A percentile compares a stretch with the other conserved stretches of the same genome.
phyloP scores from a whole-genome alignment of 2,329 filamentous ascomycete species.

The Arthrobotrys iridis region DNA sequence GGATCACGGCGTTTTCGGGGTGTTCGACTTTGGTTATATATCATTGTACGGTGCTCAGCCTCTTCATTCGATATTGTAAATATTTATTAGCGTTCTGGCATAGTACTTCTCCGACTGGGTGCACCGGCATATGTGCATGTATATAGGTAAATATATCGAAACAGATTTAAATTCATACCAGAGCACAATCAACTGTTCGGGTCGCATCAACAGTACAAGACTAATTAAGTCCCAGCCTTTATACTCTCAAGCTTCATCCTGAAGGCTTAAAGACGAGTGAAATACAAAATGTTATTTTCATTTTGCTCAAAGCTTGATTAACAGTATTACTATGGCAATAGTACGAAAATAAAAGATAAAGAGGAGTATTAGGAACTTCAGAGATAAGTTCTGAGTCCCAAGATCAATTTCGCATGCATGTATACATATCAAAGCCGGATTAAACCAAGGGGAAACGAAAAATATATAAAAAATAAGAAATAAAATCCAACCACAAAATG shows the following conservation, averaged over 20 bases:
- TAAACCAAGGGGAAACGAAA: neutral
- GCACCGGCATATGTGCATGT: too few relatives aligned
- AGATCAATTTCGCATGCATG: neutral
- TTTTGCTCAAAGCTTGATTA: too few relatives aligned
- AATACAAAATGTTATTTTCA: too few relatives aligned
- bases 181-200: too few relatives aligned
- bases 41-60: neutral
- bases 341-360: neutral
- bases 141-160: too few relatives aligned
- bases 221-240: too few relatives aligned
- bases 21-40: neutral
- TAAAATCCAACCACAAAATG: conserved; percentile 26
- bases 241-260: too few relatives aligned
- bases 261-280: too few relatives aligned
- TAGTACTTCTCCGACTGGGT: too few relatives aligned
- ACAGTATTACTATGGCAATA: too few relatives aligned
- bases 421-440: neutral
- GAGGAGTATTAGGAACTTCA: neutral
- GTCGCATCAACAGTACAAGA: too few relatives aligned
- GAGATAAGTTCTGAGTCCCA: neutral
- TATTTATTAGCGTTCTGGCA: neutral
- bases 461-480: neutral
- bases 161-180: too few relatives aligned
- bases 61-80: neutral
- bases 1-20: neutral